phyloP scores from a whole-genome alignment of 2,329 filamentous ascomycete species.

The Colletotrichum sp. region DNA sequence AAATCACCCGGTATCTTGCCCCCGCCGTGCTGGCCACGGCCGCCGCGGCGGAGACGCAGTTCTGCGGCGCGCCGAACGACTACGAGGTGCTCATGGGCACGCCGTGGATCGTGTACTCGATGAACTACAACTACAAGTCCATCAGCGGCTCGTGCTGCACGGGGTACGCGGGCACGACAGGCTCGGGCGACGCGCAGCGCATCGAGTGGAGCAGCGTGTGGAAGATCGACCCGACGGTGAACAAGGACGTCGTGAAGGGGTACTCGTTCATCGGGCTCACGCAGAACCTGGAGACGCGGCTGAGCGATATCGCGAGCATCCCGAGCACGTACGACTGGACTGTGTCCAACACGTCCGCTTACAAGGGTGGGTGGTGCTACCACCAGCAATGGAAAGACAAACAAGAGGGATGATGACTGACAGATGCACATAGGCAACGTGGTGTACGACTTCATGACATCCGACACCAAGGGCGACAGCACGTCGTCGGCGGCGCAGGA shows the following conservation, averaged over 20 bases:
- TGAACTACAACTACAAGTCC: constrained; percentile 45
- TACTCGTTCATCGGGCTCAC: constrained; percentile 50
- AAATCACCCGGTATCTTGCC: not conserved
- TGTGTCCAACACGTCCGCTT: constrained; percentile 41
- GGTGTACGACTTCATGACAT: constrained; percentile 50
- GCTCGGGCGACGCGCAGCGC: constrained; percentile 31
- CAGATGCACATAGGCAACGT: constrained; percentile 36
- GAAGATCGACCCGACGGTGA: constrained; percentile 39
- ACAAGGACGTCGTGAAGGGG: constrained; percentile 43
- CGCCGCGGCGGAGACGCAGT: constrained; percentile 12
- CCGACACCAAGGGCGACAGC: constrained; percentile 44
- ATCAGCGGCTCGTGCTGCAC: constrained; percentile 46
- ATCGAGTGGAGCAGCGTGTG: constrained; percentile 43
- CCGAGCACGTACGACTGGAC: constrained; percentile 45
- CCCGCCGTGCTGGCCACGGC: not conserved
- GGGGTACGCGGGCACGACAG: constrained; percentile 37
- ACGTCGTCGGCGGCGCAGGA: constrained; percentile 43
- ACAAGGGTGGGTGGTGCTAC: constrained; percentile 31
- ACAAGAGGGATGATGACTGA: not conserved
- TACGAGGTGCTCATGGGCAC: constrained; percentile 39
- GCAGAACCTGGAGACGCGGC: constrained; percentile 41
- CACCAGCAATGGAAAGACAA: not conserved
- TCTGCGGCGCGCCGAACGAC: constrained; percentile 27
- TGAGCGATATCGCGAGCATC: constrained; percentile 42
- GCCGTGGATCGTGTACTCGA: constrained; percentile 50